Percentiles rank a stretch among this genome's conserved stretches.
These are phyloP conservation scores for Naganishia vaughanmartiniae DNA, from an alignment of 768 basidiomycete genomes.

Conservation along the genomic window DNA sequence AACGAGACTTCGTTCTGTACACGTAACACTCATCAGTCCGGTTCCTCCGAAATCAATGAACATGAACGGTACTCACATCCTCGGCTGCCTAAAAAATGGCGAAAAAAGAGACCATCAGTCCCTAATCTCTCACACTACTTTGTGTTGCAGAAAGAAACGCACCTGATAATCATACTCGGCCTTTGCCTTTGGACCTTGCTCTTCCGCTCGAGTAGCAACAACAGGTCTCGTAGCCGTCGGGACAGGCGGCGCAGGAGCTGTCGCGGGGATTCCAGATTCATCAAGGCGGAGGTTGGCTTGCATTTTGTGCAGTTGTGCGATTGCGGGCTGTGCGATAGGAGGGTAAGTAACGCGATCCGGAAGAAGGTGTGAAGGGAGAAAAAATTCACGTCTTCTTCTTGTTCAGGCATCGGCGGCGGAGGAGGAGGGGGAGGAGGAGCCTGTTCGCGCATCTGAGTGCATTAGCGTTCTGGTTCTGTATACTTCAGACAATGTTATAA, in stretches of 20 bases:
- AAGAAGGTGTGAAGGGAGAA: not conserved
- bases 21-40: slow-evolving; percentile 41
- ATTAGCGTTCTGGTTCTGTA: not conserved
- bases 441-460: not conserved
- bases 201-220: slow-evolving; percentile 36
- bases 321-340: not conserved
- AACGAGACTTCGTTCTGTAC: slow-evolving; percentile 76
- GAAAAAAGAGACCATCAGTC: slow-evolving; percentile 13
- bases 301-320: slow-evolving; percentile 18
- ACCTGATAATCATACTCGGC: slow-evolving; percentile 78
- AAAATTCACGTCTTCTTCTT: slow-evolving; percentile 12
- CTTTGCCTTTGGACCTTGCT: slow-evolving; percentile 64
- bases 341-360: not conserved
- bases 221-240: slow-evolving; percentile 43
- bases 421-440: slow-evolving; percentile 52
- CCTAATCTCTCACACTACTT: not conserved
- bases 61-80: slow-evolving; percentile 37
- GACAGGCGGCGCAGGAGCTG: slow-evolving; percentile 48
- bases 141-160: slow-evolving; percentile 9
- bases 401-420: slow-evolving; percentile 38
- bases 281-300: slow-evolving; percentile 25
- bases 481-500: not conserved
- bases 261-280: slow-evolving; percentile 28
- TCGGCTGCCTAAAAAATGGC: slow-evolving; percentile 33
- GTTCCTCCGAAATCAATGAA: not conserved